These are phyloP conservation scores for Neurospora sp. DNA, from an alignment of 495 filamentous ascomycete species.

Conservation along the genomic window DNA sequence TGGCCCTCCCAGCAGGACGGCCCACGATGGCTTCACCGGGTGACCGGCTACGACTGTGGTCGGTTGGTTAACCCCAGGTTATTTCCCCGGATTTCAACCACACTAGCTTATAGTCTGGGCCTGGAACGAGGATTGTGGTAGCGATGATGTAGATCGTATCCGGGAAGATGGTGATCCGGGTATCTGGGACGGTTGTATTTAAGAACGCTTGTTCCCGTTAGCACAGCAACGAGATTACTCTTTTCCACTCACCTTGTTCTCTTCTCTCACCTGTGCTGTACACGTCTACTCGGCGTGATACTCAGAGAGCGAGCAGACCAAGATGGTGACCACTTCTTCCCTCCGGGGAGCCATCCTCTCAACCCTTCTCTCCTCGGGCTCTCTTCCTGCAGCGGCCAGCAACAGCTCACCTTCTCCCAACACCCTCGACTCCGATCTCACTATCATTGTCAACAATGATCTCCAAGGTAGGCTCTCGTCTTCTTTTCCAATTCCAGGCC, in stretches of 20 bases:
- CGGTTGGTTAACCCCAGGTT: not conserved
- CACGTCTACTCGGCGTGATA: not conserved
- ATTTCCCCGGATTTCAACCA: not conserved
- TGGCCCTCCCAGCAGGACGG: not conserved
- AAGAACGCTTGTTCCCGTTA: not conserved
- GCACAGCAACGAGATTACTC: not conserved
- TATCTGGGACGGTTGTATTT: not conserved
- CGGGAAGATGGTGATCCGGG: not conserved
- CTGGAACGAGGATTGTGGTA: not conserved
- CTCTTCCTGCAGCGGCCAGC: slow-evolving; percentile 7
- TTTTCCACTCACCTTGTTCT: not conserved
- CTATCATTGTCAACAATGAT: slow-evolving; percentile 30
- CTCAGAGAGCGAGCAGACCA: not conserved
- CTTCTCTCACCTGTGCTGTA: not conserved
- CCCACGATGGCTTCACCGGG: not conserved
- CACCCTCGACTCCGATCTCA: slow-evolving; percentile 26
- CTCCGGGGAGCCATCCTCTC: not conserved
- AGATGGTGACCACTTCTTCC: not conserved
- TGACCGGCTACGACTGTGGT: not conserved
- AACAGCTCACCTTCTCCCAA: slow-evolving; percentile 20
- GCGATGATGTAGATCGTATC: not conserved
- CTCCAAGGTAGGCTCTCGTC: slow-evolving; percentile 24
- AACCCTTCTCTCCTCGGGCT: slow-evolving; percentile 6
- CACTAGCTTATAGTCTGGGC: not conserved
- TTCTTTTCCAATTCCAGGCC: not conserved